Conservation (phyloP, 495 filamentous ascomycete species). For the Chlorociboria aeruginascens region DNA sequence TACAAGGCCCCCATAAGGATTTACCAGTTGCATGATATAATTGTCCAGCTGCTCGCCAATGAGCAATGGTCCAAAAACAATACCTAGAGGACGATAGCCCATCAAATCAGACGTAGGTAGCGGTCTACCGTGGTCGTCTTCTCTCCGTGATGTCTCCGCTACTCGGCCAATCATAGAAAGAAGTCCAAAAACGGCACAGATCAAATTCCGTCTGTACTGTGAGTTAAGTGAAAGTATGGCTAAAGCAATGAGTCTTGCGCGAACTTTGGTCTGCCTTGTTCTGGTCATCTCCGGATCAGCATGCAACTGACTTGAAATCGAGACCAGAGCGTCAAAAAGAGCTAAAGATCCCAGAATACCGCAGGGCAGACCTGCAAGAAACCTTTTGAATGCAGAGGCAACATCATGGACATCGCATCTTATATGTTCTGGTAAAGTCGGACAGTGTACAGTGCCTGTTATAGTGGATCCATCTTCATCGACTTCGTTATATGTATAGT, state of each 20-base stretch:
- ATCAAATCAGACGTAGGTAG: constrained; percentile 37
- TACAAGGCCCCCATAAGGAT: constrained; percentile 23
- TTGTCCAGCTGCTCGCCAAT: constrained; percentile 41
- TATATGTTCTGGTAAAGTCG: constrained; percentile 43
- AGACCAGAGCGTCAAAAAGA: constrained; percentile 53
- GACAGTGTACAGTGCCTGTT: constrained; percentile 38
- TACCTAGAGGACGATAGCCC: constrained; percentile 50
- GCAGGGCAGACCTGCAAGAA: constrained; percentile 58
- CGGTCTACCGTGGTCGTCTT: constrained; percentile 34
- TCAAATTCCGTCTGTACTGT: constrained; percentile 46
- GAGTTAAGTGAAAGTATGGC: constrained; percentile 44
- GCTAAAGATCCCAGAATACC: constrained; percentile 59
- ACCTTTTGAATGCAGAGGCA: constrained; percentile 57
- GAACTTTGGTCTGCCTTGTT: constrained; percentile 38
- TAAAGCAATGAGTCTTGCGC: constrained; percentile 51
- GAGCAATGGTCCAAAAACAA: constrained; percentile 53
- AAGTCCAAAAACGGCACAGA: constrained; percentile 55
- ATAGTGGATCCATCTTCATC: constrained; percentile 35
- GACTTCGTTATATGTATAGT: constrained; percentile 36
- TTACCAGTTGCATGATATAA: constrained; percentile 24
- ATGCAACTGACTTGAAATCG: constrained; percentile 45
- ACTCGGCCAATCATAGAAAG: constrained; percentile 40
- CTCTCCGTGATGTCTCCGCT: constrained; percentile 34
- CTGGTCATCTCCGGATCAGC: constrained; percentile 33
- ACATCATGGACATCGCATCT: constrained; percentile 51